Base-by-base conservation (phyloP, 2,329 filamentous ascomycete species). In the Reticulascus tulasneorum region DNA sequence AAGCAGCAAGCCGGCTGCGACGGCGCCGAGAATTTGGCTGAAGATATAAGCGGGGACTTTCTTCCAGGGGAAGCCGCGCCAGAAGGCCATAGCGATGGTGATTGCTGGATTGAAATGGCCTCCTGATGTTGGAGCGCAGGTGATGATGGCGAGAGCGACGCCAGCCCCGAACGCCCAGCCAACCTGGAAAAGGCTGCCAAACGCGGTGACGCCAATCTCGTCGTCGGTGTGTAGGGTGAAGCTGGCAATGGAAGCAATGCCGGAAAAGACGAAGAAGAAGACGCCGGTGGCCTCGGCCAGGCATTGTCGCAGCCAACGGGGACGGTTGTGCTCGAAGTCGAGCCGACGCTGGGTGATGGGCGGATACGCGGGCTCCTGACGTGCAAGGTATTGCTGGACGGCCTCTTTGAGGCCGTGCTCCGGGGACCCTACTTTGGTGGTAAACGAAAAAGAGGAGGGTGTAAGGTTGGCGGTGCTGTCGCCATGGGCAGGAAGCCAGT, bases 81-180 rank as follows among this genome's bases (percentile, higher is more conserved):
- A 64, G 0, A 64, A 19, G 0, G 53, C 54, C 0, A 64, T 37
- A 1, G 53, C 52, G 11, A 63, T 49, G 2, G 60, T 63, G 15
- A 64, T 58, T 2, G 56, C 53, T 9, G 60, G 61, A 25, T 63
- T 56, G 46, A 54, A 54, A 30, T 56, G 54, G 5, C 51, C 54
- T 2, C 52, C 53, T 1, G 52, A 53, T n/a, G n/a, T n/a, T n/a
- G 71, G 57, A 6, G 63, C 75, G 45, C 71, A 76, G 23, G 66
- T 71, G 36, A 77, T 75, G 53, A 79, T 75, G 28, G 75, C 75
- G 45, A 77, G 75, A 11, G 73, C 69, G 47, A 79, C 77, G 5
- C 75, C 75, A 12, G 78, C 50, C 6, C 70, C 71, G 49, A 73
- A 79, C 3, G 71, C 71, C 53, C 63, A 71, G 13, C 74, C 74